Evolutionary conservation across 2,329 filamentous ascomycete genomes (phyloP).

Genomic region (Dactylellina parvicollis): DNA sequence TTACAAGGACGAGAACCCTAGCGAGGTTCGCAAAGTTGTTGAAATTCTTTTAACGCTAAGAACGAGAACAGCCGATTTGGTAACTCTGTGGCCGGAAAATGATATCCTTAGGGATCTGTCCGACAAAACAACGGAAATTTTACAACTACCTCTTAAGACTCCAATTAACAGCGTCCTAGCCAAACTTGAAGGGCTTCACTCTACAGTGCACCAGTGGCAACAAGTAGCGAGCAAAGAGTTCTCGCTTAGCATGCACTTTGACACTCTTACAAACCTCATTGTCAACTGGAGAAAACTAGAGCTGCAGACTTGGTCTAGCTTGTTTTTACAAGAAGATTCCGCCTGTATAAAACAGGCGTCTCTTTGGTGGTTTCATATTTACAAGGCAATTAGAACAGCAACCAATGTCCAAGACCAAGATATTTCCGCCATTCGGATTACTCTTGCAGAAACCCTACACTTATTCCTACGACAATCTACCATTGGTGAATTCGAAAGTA

Average conservation of each 20-base stretch:
- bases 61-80: slow-evolving; percentile 76
- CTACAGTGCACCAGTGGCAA: slow-evolving; percentile 91
- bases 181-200: slow-evolving; percentile 86
- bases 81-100: slow-evolving; percentile 73
- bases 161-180: slow-evolving; percentile 87
- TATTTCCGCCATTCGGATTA: slow-evolving; percentile 71
- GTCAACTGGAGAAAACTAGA: slow-evolving; percentile 92
- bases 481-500: slow-evolving; percentile 79
- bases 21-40: slow-evolving; percentile 79
- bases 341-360: slow-evolving; percentile 81
- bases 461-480: slow-evolving; percentile 81
- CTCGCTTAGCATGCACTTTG: slow-evolving; percentile 75
- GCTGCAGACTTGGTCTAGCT: slow-evolving; percentile 86
- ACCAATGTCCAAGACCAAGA: slow-evolving; percentile 67
- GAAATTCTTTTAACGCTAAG: slow-evolving; percentile 75
- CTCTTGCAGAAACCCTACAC: slow-evolving; percentile 80
- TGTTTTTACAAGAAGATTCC: slow-evolving; percentile 84
- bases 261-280: slow-evolving; percentile 80
- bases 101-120: slow-evolving; percentile 83
- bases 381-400: slow-evolving; percentile 85
- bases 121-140: slow-evolving; percentile 75
- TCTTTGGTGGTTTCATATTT: slow-evolving; percentile 96
- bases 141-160: slow-evolving; percentile 79
- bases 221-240: slow-evolving; percentile 85
- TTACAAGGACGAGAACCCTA: slow-evolving; percentile 81